These are phyloP conservation scores for Coemansia javaensis DNA, from an alignment of 192 early-diverging fungal genomes.

Conservation along the genomic window DNA sequence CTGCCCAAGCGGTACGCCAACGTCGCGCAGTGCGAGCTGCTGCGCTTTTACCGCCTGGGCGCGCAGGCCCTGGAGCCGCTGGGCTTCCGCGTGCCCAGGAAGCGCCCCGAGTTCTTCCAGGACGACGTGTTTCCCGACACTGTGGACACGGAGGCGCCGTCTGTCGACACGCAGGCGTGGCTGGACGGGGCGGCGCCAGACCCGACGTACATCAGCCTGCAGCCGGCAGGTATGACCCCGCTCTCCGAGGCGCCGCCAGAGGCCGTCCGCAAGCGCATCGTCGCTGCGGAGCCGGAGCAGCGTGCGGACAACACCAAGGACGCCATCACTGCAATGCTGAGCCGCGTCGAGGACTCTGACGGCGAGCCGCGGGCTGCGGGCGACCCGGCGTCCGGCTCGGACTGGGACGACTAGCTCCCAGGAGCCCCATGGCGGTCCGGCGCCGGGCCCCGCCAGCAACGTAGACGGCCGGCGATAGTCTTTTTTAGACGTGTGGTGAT, in stretches of 20 bases:
- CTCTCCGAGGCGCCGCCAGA: constrained; percentile 49
- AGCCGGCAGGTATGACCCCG: constrained; percentile 49
- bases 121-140: constrained; percentile 80
- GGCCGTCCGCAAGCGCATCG: constrained; percentile 1
- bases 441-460: too few species aligned
- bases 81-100: constrained; percentile 72
- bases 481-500: too few species aligned
- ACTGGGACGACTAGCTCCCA: constrained; percentile 8
- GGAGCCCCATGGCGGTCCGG: too few species aligned
- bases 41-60: constrained; percentile 63
- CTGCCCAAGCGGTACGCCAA: constrained; percentile 65
- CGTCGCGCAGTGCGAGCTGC: constrained; percentile 66
- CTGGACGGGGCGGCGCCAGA: constrained; percentile 21
- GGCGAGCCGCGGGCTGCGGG: background rate
- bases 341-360: constrained; percentile 11
- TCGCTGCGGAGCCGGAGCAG: constrained; percentile 8
- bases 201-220: constrained; percentile 24
- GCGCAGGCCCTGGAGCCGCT: constrained; percentile 64
- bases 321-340: constrained; percentile 29
- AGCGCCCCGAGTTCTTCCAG: constrained; percentile 84
- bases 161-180: constrained; percentile 57
- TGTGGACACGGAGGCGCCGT: constrained; percentile 50
- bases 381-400: constrained; percentile 24
- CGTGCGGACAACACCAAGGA: constrained; percentile 24
- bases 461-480: too few species aligned